Conservation (phyloP, 2,329 filamentous ascomycete genomes). For the Capronia coronata region DNA sequence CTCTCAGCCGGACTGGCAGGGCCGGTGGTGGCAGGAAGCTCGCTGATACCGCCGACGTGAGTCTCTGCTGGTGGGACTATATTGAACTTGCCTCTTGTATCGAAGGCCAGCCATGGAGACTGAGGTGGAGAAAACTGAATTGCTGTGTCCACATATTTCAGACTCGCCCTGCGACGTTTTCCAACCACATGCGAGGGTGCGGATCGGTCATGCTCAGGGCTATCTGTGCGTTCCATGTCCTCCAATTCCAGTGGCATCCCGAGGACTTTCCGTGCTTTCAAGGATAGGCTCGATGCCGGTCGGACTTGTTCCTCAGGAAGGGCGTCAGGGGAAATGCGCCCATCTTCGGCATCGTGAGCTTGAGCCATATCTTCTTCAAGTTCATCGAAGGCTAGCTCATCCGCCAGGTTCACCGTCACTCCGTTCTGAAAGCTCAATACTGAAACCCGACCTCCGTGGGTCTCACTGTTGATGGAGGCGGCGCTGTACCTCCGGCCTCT, state of each 20-base stretch:
- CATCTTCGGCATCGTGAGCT: conserved; percentile 64
- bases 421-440: conserved; percentile 53
- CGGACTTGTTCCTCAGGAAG: conserved; percentile 39
- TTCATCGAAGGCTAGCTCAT: conserved; percentile 82
- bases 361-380: conserved; percentile 58
- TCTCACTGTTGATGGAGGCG: conserved; percentile 47
- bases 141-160: conserved; percentile 64
- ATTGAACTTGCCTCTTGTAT: conserved; percentile 49
- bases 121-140: conserved; percentile 78
- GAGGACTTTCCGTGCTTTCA: conserved; percentile 43
- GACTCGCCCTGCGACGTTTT: conserved; percentile 8
- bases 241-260: conserved; percentile 37
- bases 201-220: conserved; percentile 24
- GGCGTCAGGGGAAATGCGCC: conserved; percentile 46
- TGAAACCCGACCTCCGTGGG: conserved; percentile 63
- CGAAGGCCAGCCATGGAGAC: conserved; percentile 52
- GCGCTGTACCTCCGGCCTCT: conserved; percentile 54
- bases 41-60: conserved; percentile 19
- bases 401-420: conserved; percentile 67
- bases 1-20: conserved; percentile 20
- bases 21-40: conserved; percentile 12
- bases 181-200: conserved; percentile 3
- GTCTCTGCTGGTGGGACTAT: conserved; percentile 23
- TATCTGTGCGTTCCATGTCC: conserved; percentile 30
- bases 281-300: conserved; percentile 37